Percentiles rank a stretch among this genome's conserved stretches.
These are phyloP conservation scores for Margaritispora aquatica DNA, from an alignment of 495 filamentous ascomycete genomes.

Conservation along the genomic window DNA sequence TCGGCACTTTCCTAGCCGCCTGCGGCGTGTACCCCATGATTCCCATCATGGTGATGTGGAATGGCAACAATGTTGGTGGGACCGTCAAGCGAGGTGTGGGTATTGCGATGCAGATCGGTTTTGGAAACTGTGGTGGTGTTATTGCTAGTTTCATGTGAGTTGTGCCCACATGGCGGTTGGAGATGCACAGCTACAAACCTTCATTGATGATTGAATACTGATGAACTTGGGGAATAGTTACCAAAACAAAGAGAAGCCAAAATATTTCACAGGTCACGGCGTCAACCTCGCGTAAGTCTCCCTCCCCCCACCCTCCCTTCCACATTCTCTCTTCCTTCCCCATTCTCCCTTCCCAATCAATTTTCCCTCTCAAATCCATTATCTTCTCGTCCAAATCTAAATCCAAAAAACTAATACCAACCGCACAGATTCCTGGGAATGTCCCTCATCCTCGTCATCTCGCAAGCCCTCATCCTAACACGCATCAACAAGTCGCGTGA, in stretches of 20 bases:
- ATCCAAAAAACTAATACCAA: not conserved
- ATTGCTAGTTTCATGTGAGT: conserved; percentile 60
- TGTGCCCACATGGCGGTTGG: not conserved
- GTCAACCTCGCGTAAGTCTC: not conserved
- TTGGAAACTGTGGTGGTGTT: conserved; percentile 68
- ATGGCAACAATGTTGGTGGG: conserved; percentile 74
- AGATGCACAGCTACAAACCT: too few relatives aligned
- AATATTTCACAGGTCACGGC: conserved; percentile 35
- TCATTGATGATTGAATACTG: not conserved
- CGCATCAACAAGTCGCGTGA: not conserved
- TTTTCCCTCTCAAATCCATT: not conserved
- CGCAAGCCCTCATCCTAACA: not conserved
- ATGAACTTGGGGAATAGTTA: conserved; percentile 28
- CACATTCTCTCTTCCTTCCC: not conserved
- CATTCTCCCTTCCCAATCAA: not conserved
- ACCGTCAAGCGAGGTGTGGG: conserved; percentile 72
- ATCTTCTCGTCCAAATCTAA: not conserved
- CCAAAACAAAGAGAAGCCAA: conserved; percentile 45
- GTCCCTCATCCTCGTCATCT: not conserved
- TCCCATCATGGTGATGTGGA: conserved; percentile 71
- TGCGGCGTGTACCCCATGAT: conserved; percentile 63
- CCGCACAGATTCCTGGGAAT: conserved; percentile 26
- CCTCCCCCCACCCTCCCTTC: not conserved
- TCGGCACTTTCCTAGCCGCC: conserved; percentile 64
- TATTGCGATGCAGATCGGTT: conserved; percentile 74